Evolutionary conservation across 164 flowering plant genomes (phyloP).

Genomic region (Aristolochia contorta): DNA sequence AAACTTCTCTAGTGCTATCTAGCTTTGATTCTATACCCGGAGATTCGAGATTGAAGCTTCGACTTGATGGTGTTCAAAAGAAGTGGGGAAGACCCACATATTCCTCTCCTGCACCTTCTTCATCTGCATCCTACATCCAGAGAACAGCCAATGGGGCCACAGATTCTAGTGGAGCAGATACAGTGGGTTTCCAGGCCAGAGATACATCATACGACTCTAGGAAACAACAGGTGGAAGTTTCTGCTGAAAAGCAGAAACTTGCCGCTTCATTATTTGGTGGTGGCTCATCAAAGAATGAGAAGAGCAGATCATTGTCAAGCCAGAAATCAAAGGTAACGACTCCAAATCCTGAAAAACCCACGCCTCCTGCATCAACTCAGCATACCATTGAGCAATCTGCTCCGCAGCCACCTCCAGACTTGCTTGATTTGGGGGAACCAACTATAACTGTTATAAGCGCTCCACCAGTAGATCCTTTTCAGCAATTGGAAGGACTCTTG

Average conservation of each 20-base stretch:
- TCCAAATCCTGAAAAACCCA: slow-evolving; percentile 25
- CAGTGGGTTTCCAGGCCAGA: slow-evolving; percentile 28
- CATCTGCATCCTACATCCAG: slow-evolving; percentile 30
- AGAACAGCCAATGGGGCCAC: slow-evolving; percentile 44
- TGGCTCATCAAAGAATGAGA: slow-evolving; percentile 42
- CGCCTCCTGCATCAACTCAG: slow-evolving; percentile 13
- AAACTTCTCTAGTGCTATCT: slow-evolving; percentile 23
- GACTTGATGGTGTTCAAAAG: slow-evolving; percentile 93
- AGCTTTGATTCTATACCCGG: slow-evolving; percentile 31
- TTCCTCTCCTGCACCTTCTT: slow-evolving; percentile 43
- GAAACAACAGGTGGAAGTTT: slow-evolving; percentile 46
- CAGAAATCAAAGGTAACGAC: slow-evolving; percentile 39
- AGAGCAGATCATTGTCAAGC: slow-evolving; percentile 31
- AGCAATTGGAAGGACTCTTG: slow-evolving; percentile 81
- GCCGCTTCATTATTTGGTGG: slow-evolving; percentile 98
- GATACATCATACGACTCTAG: slow-evolving; percentile 41
- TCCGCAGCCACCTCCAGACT: slow-evolving; percentile 59
- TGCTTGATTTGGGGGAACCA: slow-evolving; percentile 80
- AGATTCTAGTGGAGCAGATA: slow-evolving; percentile 24
- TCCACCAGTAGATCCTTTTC: slow-evolving; percentile 62
- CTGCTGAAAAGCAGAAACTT: slow-evolving; percentile 82
- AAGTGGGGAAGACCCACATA: slow-evolving; percentile 89
- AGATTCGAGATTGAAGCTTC: slow-evolving; percentile 45
- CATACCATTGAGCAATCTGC: slow-evolving; percentile 18
- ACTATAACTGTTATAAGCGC: slow-evolving; percentile 17